phyloP scores from a whole-genome alignment of 1,139 yeast species.

The Dujonia santamariae region DNA sequence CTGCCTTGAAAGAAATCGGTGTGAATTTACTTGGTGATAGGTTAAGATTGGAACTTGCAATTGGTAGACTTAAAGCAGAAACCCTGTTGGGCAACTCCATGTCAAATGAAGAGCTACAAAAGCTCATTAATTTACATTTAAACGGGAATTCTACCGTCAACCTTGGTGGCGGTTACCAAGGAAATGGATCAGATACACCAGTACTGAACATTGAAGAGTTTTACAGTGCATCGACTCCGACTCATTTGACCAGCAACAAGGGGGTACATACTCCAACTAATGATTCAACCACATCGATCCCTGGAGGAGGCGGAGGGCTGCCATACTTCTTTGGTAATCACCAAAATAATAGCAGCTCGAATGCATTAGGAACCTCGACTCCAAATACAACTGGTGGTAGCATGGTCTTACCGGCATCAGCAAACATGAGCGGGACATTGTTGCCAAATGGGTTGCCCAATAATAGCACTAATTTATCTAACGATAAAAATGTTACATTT shows the following conservation, averaged over 20 bases:
- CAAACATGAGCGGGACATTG: slow-evolving; percentile 1
- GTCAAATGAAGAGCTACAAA: slow-evolving; percentile 7
- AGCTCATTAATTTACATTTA: slow-evolving; percentile 4
- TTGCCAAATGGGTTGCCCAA: too few species aligned
- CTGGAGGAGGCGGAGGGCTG: background rate
- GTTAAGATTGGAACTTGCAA: slow-evolving; percentile 57
- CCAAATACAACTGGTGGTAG: background rate
- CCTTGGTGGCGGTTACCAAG: background rate
- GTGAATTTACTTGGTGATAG: slow-evolving; percentile 81
- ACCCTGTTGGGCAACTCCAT: slow-evolving; percentile 7
- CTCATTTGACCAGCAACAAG: background rate
- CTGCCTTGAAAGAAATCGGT: slow-evolving; percentile 73
- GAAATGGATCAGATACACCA: background rate
- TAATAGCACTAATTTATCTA: too few species aligned
- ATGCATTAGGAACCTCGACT: background rate
- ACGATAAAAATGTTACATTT: slow-evolving; percentile 54
- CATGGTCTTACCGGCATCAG: background rate
- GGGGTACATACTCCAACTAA: slow-evolving; percentile 1
- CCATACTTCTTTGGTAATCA: slow-evolving; percentile 2
- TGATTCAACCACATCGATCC: slow-evolving; percentile 1
- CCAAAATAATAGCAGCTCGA: background rate
- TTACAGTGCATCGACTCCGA: slow-evolving; percentile 4
- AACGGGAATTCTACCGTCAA: background rate
- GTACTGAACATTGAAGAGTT: slow-evolving; percentile 1
- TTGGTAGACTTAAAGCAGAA: slow-evolving; percentile 40